Base-by-base conservation (phyloP, 495 filamentous ascomycete genomes). In the Thermothielavioides terrestris region DNA sequence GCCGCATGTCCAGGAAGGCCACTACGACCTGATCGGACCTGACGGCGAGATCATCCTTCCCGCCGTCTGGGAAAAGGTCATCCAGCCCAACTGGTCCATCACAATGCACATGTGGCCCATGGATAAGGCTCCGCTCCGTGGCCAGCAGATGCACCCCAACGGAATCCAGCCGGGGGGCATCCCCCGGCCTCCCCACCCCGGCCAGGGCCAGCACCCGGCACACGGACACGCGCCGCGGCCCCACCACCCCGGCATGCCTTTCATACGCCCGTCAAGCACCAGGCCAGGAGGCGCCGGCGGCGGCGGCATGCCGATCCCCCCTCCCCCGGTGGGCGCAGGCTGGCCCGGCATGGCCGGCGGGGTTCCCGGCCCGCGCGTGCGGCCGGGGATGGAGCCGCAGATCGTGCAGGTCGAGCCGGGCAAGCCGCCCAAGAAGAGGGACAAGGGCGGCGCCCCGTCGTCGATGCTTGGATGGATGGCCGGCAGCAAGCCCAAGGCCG, bases 91-190 rank as follows among this genome's bases (percentile, higher is more conserved):
- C 62, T 94, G 87, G 88, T 74, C 78, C 32, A 84, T 96, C 58
- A 89, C 83, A 3, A 95, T 95, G 91, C 86, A 94, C 55, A 92
- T 95, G 88, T 96, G 90, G 90, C 89, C 91, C 5, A 85, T 95
- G 74, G 73, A 76, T 21, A 68, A 68, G 54, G 49, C 55, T n/a
- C 59, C 64, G 2, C 56, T 42, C 9, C 43, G 55, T 21, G 27
- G 27, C 25, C 20, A 23, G 18, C 52, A 40, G 8, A 36, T 30
- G 18, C 36, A 31, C n/a, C 39, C 44, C n/a, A n/a, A n/a, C 0
- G 20, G 11, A 11, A 60, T 62, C 40, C 52, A 35, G 4, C 56
- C 56, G 9, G 49, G 46, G 9, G 55, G 48, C 42, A 49, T 61
- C 21, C 52, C 28, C 11, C 37, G 37, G n/a, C 53, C 45, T n/a